Percentiles rank a stretch among this genome's conserved stretches.
phyloP scores from a whole-genome alignment of 768 basidiomycete genomes.

The Butyriboletus loyo region DNA sequence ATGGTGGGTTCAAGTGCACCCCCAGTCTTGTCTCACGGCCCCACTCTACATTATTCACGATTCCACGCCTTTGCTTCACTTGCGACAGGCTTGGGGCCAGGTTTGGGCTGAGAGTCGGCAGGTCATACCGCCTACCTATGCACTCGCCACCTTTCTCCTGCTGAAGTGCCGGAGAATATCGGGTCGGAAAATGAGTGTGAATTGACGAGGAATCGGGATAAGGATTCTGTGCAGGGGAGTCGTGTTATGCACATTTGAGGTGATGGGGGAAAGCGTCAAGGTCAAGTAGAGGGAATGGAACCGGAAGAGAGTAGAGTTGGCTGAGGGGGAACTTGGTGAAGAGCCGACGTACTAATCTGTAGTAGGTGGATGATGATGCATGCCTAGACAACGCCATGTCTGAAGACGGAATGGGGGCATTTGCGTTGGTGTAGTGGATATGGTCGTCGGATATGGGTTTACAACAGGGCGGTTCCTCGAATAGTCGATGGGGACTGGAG shows the following conservation, averaged over 20 bases:
- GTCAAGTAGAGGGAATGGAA: too few species aligned
- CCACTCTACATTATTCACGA: too few species aligned
- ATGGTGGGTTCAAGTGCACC: too few species aligned
- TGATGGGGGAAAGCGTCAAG: too few species aligned
- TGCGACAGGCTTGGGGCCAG: background rate
- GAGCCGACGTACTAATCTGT: constrained; percentile 41
- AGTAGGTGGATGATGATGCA: background rate
- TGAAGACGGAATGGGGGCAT: background rate
- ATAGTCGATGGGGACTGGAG: too few species aligned
- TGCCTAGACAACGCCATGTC: background rate
- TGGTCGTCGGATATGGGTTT: too few species aligned
- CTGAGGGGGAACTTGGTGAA: constrained; percentile 37
- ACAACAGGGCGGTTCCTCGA: too few species aligned
- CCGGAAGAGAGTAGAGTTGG: background rate
- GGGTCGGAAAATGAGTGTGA: too few species aligned
- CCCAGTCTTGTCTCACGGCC: too few species aligned
- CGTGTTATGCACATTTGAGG: constrained; percentile 54
- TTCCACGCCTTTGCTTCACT: too few species aligned
- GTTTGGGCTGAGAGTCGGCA: background rate
- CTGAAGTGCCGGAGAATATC: too few species aligned
- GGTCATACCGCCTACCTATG: constrained; percentile 11
- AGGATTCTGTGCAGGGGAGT: constrained; percentile 74
- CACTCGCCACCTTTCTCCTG: constrained; percentile 23
- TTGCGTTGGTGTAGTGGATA: background rate
- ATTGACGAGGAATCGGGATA: constrained; percentile 91